Conservation (phyloP, 495 filamentous ascomycete species). For the Barbatosphaeria neglecta region DNA sequence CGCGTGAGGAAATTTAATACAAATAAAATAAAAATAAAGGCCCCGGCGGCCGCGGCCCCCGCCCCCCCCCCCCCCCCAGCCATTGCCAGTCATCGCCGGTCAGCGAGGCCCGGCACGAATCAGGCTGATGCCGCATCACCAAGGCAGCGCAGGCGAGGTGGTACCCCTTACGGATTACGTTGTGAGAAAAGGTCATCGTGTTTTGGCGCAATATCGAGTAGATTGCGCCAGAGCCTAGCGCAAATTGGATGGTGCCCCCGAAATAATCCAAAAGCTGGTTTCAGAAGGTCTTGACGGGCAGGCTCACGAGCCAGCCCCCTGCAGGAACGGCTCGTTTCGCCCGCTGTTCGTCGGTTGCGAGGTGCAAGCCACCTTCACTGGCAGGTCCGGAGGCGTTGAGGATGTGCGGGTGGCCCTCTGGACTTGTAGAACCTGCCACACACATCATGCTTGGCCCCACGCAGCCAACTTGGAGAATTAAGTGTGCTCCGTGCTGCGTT, state of each 20-base stretch:
- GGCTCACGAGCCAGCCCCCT: neutral
- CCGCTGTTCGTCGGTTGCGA: neutral
- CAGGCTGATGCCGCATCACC: neutral
- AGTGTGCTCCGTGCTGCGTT: neutral
- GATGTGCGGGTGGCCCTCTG: too few species aligned
- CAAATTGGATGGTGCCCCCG: neutral
- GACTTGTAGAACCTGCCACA: neutral
- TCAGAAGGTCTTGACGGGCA: neutral
- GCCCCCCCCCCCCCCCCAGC: too few species aligned
- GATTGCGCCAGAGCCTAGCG: constrained; percentile 1
- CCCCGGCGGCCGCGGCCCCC: too few species aligned
- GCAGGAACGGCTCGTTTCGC: neutral
- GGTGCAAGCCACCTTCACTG: neutral
- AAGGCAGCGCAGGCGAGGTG: too few species aligned
- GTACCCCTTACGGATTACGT: too few species aligned
- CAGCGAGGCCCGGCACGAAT: neutral
- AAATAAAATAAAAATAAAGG: too few species aligned
- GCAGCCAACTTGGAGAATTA: too few species aligned
- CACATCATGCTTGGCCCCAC: neutral
- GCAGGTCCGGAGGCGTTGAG: too few species aligned
- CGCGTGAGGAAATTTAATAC: too few species aligned
- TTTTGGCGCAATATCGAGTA: neutral
- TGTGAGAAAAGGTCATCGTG: neutral
- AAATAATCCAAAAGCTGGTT: neutral
- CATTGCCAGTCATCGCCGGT: too few species aligned